Evolutionary conservation across 345 rosid species (phyloP).

Genomic region (Salix arbutifolia): DNA sequence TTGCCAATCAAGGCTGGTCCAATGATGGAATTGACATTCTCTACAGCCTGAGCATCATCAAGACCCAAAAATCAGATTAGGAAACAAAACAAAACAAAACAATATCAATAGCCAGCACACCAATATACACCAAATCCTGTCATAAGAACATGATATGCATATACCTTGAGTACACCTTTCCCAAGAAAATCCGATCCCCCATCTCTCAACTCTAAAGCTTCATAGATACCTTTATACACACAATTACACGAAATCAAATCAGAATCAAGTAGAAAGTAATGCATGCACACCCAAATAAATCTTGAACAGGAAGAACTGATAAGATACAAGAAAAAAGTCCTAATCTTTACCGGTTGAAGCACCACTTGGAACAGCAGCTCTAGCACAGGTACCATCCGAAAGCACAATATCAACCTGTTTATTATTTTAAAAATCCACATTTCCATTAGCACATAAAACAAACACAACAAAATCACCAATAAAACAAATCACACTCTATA

Average conservation of each 20-base stretch:
- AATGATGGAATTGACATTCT: conserved; percentile 66
- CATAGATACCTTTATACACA: conserved; percentile 59
- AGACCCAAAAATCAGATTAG: background rate
- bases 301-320: background rate
- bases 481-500: background rate
- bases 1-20: conserved; percentile 90
- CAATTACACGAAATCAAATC: background rate
- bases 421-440: background rate
- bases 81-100: background rate
- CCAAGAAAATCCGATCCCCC: conserved; percentile 97
- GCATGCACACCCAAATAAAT: too few relatives aligned
- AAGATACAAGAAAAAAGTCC: background rate
- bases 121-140: background rate
- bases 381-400: conserved; percentile 47
- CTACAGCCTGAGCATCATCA: conserved; percentile 56
- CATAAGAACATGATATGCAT: background rate
- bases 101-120: background rate
- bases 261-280: background rate
- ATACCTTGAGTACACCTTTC: conserved; percentile 88
- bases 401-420: conserved; percentile 60
- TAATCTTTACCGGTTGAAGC: conserved; percentile 81
- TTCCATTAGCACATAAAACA: conserved; percentile 1
- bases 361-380: conserved; percentile 97
- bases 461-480: background rate
- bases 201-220: conserved; percentile 93